A percentile compares a stretch with the other conserved stretches of the same genome.
Conservation (phyloP, 169 alveolate species). For the Plasmodium yoelii region DNA sequence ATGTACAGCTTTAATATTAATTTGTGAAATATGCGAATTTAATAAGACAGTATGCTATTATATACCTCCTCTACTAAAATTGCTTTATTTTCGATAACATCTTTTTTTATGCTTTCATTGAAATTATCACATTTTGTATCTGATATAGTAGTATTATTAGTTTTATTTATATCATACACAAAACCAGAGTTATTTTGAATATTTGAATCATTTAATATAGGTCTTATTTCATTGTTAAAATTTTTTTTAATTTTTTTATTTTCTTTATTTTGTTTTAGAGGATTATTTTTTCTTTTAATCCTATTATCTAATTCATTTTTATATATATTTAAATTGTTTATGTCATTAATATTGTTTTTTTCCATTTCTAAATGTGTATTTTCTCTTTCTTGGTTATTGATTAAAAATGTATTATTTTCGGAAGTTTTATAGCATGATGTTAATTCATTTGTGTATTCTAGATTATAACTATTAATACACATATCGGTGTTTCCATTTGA, state of each 20-base stretch:
- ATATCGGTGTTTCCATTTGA: no score
- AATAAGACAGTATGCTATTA: not conserved
- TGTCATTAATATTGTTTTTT: not conserved
- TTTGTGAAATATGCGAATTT: no score
- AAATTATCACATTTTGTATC: not conserved
- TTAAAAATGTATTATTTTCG: not conserved
- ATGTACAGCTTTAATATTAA: not conserved
- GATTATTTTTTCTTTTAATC: slow-evolving; percentile 21
- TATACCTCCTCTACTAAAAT: slow-evolving; percentile 2
- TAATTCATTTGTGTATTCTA: no score
- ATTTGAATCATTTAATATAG: not conserved
- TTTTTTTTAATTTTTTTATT: slow-evolving; percentile 28
- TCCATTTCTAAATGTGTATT: slow-evolving; percentile 5
- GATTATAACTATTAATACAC: no score
- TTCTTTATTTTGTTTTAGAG: slow-evolving; percentile 23
- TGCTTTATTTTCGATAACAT: slow-evolving; percentile 3
- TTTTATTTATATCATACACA: no score
- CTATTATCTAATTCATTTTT: slow-evolving; percentile 23
- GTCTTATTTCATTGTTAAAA: slow-evolving; percentile 5
- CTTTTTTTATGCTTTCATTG: slow-evolving; percentile 1
- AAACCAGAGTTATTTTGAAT: no score
- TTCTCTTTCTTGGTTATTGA: not conserved
- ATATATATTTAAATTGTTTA: slow-evolving; percentile 8
- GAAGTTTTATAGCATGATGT: no score
- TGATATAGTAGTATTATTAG: no score